phyloP scores from a whole-genome alignment of 116 monocot species.

The Iris pallida region DNA sequence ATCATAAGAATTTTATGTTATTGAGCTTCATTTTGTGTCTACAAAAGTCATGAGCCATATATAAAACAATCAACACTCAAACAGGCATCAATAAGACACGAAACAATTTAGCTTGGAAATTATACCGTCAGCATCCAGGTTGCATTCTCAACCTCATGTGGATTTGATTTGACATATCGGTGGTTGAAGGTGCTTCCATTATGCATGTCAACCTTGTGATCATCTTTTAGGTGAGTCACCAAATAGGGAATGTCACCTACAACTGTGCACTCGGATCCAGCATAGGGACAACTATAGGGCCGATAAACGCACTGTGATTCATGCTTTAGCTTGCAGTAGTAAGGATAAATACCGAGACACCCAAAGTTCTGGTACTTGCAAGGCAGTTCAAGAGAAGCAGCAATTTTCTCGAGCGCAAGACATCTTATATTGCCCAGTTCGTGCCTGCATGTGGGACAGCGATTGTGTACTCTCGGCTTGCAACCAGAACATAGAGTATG shows the following conservation, averaged over 20 bases:
- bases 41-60: too few species aligned
- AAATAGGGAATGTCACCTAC: constrained; percentile 62
- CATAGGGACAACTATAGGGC: constrained; percentile 77
- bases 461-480: constrained; percentile 71
- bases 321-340: constrained; percentile 75
- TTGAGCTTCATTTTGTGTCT: too few species aligned
- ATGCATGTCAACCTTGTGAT: constrained; percentile 90
- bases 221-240: constrained; percentile 61
- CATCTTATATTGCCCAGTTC: constrained; percentile 81
- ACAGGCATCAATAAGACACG: too few species aligned
- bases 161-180: constrained; percentile 75
- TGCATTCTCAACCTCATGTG: constrained; percentile 81
- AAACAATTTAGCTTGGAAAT: background rate
- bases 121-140: constrained; percentile 85
- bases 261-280: constrained; percentile 72
- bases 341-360: constrained; percentile 64
- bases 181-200: constrained; percentile 80
- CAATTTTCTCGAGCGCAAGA: constrained; percentile 75
- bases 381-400: constrained; percentile 66
- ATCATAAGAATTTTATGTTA: too few species aligned
- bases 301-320: constrained; percentile 63
- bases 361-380: constrained; percentile 71
- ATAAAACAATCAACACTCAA: too few species aligned
- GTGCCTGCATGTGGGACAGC: constrained; percentile 75
- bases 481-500: constrained; percentile 73